Evolutionary conservation across 2,329 filamentous ascomycete genomes (phyloP), one percentile per base, ranked within the genome.

Genomic region (Talaromyces sp.): DNA sequence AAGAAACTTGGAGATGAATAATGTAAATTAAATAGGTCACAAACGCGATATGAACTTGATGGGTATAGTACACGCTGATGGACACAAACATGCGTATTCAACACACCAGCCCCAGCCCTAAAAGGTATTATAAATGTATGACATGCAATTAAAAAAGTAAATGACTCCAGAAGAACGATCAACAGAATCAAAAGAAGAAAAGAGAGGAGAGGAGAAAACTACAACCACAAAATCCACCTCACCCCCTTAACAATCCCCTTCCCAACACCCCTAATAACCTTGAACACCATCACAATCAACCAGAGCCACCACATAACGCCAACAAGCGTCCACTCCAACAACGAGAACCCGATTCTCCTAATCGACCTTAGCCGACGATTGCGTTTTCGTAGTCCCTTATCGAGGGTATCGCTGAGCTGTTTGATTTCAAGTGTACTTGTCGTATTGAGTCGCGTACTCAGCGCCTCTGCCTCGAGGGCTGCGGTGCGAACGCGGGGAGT

Each of bases 261-360:
- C 52, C 89, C 84, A 1, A 90, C 70, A 11, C 88, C 87, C 66
- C 88, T 80, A 41, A 90, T 79, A 15, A 91, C 77, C 66, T 91
- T 86, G 61, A 90, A 82, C 27, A 94, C 82, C 75, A 93, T 90
- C 27, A 97, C 93, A 39, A 96, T 82, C 66, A 96, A 87, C 93
- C 94, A 98, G 17, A 96, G 89, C 78, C 90, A 92, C 93, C 95
- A 97, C 88, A 98, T 92, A 70, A 96, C 86, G 3, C 90, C 91
- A 45, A 98, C 87, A 19, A 98, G 84, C 59, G 87, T 81, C 92
- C 93, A 97, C 81, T 98, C 94, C 17, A 97, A 86, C 22, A 89
- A 79, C 63, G 93, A 87, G 85, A 93, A 98, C 15, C 92, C 89
- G 0, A 88, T 87, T 15, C 91, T 83, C 45, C 92, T 83, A 27